Evolutionary conservation across 768 basidiomycete species (phyloP).

Genomic region (Xerocomellus amylosporus): DNA sequence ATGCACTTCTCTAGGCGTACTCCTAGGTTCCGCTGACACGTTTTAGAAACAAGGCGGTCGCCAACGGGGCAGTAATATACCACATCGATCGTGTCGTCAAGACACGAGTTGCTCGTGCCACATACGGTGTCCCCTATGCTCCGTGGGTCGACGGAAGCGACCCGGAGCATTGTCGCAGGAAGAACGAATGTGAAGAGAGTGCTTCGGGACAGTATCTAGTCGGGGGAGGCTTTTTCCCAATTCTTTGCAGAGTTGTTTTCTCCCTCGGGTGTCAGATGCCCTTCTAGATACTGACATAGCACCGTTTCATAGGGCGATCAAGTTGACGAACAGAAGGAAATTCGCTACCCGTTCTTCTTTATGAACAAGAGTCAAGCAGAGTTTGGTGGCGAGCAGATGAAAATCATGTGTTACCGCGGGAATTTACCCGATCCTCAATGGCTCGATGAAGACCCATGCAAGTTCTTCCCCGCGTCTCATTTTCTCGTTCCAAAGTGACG

Average conservation of each 20-base stretch:
- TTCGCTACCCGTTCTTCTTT: neutral
- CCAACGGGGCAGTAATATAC: conserved; percentile 7
- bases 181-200: neutral
- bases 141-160: neutral
- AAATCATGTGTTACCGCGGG: conserved; percentile 3
- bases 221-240: neutral
- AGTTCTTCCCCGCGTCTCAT: neutral
- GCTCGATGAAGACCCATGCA: conserved; percentile 5
- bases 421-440: neutral
- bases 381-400: neutral
- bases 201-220: neutral
- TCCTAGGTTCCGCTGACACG: neutral
- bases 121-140: neutral
- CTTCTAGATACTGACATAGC: neutral
- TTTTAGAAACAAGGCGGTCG: conserved; percentile 10
- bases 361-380: too few relatives aligned
- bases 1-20: neutral
- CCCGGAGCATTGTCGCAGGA: conserved; percentile 3
- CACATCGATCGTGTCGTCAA: neutral
- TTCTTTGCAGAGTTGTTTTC: conserved; percentile 2
- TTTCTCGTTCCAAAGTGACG: neutral
- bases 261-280: neutral
- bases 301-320: neutral
- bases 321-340: neutral
- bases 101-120: conserved; percentile 3